Percentiles rank a stretch among this genome's conserved stretches.
Conservation (phyloP, 1,139 yeast genomes). For the Yamadazyma spencermartinsiae region DNA sequence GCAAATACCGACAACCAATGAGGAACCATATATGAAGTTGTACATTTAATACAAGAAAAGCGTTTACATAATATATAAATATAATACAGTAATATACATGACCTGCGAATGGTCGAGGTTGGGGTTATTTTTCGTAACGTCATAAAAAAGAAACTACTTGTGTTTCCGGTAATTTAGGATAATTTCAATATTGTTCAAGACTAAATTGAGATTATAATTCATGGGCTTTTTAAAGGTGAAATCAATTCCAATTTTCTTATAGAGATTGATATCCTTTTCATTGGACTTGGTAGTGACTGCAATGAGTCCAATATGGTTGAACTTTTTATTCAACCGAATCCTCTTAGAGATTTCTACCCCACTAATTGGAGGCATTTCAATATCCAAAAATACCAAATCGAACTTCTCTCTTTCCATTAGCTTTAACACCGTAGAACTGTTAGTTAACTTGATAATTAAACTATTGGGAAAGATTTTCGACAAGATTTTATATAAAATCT, state of each 20-base stretch:
- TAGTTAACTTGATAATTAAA: slow-evolving; percentile 28
- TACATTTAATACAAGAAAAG: neutral
- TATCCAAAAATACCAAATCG: slow-evolving; percentile 44
- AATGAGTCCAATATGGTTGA: slow-evolving; percentile 32
- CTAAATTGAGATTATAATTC: slow-evolving; percentile 21
- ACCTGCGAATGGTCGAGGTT: neutral
- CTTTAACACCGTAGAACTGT: slow-evolving; percentile 32
- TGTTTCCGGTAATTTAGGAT: slow-evolving; percentile 17
- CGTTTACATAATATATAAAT: neutral
- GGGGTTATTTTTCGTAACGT: neutral
- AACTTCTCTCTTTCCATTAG: slow-evolving; percentile 21
- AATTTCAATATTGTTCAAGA: slow-evolving; percentile 18
- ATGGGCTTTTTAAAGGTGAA: slow-evolving; percentile 45
- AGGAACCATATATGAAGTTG: no score
- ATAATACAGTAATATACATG: slow-evolving; percentile 2
- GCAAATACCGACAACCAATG: no score
- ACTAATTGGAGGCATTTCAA: slow-evolving; percentile 48
- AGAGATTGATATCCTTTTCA: slow-evolving; percentile 29
- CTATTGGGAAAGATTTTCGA: slow-evolving; percentile 38
- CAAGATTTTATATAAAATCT: slow-evolving; percentile 36
- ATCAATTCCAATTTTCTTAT: slow-evolving; percentile 40
- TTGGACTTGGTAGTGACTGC: slow-evolving; percentile 44
- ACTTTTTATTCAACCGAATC: slow-evolving; percentile 23
- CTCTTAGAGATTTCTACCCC: slow-evolving; percentile 41
- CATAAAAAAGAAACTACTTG: slow-evolving; percentile 8